Base-by-base conservation (phyloP, 164 flowering plant genomes). In the Cinnamomum chago region DNA sequence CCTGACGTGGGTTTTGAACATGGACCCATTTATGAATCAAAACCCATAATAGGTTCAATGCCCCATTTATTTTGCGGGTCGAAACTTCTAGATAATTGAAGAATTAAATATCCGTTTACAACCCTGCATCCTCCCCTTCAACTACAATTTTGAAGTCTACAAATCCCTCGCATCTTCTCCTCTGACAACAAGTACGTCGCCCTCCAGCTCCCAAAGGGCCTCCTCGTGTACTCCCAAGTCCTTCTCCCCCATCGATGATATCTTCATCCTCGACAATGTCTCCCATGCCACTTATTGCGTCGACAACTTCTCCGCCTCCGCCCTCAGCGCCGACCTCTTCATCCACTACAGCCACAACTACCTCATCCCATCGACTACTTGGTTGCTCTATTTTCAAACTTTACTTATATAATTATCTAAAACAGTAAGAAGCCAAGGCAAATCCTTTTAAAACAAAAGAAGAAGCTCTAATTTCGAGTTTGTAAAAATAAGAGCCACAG, bases 221-320 rank as follows among this genome's bases (percentile, higher is more conserved):
- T 95, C 62, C 92, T 95, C 80, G 88, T 95, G 94, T 95, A 87
- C 82, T 85, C 99, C 11, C 83, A 78, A 86, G 71, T 66, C 90
- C 77, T 90, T 90, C 81, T 88, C 87, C 47, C 76, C 50, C 62
- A 86, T 82, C 70, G 80, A 84, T 6, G 88, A 89, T 64, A 87
- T 92, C 83, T 89, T 90, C 78, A 71, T 95, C 70, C 91, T 95
- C 70, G 98, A 95, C 12, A 98, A 95, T 79, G 99, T 92, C 68
- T 91, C 97, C 64, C 93, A 90, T 77, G 99, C 98, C 70, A 98
- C 99, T 0, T 95, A 97, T 79, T 95, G 98, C 80, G 84, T 92
- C 66, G 97, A 93, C 27, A 52, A 68, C 55, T 68, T 68, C 71
- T 68, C 71, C 17, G 94, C 98, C 65, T 65, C 88, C 12, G 90